phyloP scores from a whole-genome alignment of 78 protist genomes.

The Trichosphaerium sp. region DNA sequence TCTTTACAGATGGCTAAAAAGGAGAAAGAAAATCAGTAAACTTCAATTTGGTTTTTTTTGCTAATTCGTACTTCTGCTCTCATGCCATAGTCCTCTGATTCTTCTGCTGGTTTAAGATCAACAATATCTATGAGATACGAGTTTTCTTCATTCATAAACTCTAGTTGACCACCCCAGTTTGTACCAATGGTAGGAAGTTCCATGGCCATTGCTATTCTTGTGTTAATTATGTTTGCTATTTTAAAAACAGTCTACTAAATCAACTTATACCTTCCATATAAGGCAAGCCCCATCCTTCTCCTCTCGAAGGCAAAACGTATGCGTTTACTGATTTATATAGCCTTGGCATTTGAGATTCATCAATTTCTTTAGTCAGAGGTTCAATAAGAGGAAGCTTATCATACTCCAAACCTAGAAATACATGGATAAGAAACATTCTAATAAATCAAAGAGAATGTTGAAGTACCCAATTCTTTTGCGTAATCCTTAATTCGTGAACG shows the following conservation, averaged over 20 bases:
- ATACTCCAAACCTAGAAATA: not conserved
- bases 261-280: too few relatives aligned
- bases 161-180: slow-evolving; percentile 37
- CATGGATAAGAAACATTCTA: not conserved
- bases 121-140: slow-evolving; percentile 1
- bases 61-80: not conserved
- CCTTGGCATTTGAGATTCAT: not conserved
- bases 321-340: slow-evolving; percentile 9
- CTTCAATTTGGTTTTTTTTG: not conserved
- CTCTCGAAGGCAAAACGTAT: slow-evolving; percentile 21
- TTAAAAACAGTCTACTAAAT: too few relatives aligned
- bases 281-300: slow-evolving; percentile 44
- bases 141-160: not conserved
- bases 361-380: not conserved
- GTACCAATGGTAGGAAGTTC: slow-evolving; percentile 55
- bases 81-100: not conserved
- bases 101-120: not conserved
- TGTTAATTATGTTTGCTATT: too few relatives aligned
- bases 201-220: slow-evolving; percentile 58
- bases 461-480: not conserved
- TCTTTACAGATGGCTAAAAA: not conserved
- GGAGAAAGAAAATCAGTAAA: not conserved
- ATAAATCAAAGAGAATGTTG: too few relatives aligned
- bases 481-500: not conserved
- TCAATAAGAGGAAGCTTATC: not conserved